Evolutionary conservation across 176 grass and related monocot species (phyloP).

Genomic region (Poa annua): DNA sequence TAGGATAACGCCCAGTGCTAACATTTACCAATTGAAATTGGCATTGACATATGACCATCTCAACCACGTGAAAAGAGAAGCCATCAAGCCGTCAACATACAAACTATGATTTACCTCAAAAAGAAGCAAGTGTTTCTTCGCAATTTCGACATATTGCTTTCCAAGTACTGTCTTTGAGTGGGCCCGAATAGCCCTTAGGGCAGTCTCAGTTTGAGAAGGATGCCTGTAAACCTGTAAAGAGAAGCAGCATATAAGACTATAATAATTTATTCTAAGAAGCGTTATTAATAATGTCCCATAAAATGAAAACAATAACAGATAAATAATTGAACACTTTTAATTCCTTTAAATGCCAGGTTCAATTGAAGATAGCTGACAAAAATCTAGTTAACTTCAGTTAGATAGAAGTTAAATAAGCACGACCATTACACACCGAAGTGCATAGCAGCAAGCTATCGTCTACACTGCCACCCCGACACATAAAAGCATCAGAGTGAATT

Average conservation of each 20-base stretch:
- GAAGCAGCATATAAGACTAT: conserved; percentile 23
- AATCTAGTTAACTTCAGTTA: not conserved
- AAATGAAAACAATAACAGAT: conserved; percentile 12
- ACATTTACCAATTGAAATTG: not conserved
- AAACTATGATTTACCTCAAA: conserved; percentile 74
- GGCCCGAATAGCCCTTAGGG: conserved; percentile 69
- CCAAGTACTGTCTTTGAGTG: conserved; percentile 73
- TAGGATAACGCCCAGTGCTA: not conserved
- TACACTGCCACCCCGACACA: too few species aligned
- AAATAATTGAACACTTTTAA: conserved; percentile 15
- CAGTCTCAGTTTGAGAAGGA: conserved; percentile 80
- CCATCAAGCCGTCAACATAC: not conserved
- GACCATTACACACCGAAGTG: too few species aligned
- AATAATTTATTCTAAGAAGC: conserved; percentile 11
- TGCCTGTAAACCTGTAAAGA: conserved; percentile 70
- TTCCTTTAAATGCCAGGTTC: conserved; percentile 15
- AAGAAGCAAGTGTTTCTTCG: conserved; percentile 83
- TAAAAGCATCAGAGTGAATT: too few species aligned
- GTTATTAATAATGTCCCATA: conserved; percentile 15
- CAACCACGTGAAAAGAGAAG: conserved; percentile 31
- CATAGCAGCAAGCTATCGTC: too few species aligned
- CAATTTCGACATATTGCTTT: conserved; percentile 55
- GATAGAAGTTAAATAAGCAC: not conserved
- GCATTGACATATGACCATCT: not conserved
- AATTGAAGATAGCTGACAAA: not conserved